Base-by-base conservation (phyloP, 768 basidiomycete genomes). In the Naganishia vaughanmartiniae region DNA sequence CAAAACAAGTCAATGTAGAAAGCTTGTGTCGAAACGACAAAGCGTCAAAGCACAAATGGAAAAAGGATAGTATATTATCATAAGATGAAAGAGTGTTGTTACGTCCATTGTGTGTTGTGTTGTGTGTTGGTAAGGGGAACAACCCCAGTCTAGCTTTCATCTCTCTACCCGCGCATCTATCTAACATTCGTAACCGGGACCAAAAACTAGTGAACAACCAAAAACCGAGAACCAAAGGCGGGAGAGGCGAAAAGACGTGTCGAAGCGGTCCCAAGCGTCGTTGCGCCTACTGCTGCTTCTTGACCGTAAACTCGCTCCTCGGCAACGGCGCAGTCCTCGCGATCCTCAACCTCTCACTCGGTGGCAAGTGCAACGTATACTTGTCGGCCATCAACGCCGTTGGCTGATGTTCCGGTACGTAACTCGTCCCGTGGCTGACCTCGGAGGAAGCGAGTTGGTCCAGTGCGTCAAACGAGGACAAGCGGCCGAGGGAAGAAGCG, bases 281-380 rank as follows among this genome's bases (percentile, higher is more conserved):
- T 2, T 15, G 42, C 42, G 42, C 14, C 55, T 54, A 55, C 42
- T 54, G 34, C 53, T 42, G n/a, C 63, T 55, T 66, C n/a, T 51
- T 39, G 60, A 39, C 63, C 53, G 33, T 54, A 54, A 54, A 70
- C 69, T 68, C 80, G 74, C 39, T 78, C 56, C 28, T 76, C 74
- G 17, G 80, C 76, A 21, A 75, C 70, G 4, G 77, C 74, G 14
- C 60, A 15, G 60, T 63, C 39, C 70, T 57, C 9, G 87, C 86
- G 72, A 92, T 89, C 71, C 86, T 86, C 46, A 90, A 85, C 30
- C 87, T 84, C 75, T 92, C 90, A 68, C 86, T 86, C 0, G 90
- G 90, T 19, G 90, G 90, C 39, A 90, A 85, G 0, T 75, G 73
- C 24, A 82, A 66, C 1, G 81, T 82, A 19, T 53, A 67, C 66